Evolutionary conservation across 1,284 basidiomycete genomes (phyloP).

Genomic region (Microbotryum intermedium): DNA sequence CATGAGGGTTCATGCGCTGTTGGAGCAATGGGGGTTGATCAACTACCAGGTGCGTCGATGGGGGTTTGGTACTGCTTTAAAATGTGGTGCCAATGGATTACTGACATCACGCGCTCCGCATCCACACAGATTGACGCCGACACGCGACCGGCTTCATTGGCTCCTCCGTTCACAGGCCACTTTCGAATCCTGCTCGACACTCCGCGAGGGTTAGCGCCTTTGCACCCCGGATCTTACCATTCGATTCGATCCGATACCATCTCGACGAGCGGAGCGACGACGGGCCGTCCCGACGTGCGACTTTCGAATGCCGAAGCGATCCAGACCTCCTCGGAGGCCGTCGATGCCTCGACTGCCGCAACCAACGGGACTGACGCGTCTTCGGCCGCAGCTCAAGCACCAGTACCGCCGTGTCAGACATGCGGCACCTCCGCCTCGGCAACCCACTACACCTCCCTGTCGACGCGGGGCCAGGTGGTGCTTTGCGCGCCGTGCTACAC

Average conservation of each 20-base stretch:
- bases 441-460: slow-evolving; percentile 71
- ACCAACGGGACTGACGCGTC: slow-evolving; percentile 57
- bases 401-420: slow-evolving; percentile 63
- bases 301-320: slow-evolving; percentile 11
- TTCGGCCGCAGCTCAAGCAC: slow-evolving; percentile 50
- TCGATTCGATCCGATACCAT: slow-evolving; percentile 72
- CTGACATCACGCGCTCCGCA: not conserved
- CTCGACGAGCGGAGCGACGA: slow-evolving; percentile 49
- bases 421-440: slow-evolving; percentile 56
- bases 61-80: not conserved
- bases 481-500: slow-evolving; percentile 86
- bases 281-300: slow-evolving; percentile 33
- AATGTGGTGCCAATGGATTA: not conserved
- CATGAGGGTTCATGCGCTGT: slow-evolving; percentile 96
- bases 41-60: slow-evolving; percentile 77
- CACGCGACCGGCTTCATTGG: slow-evolving; percentile 82
- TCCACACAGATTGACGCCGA: slow-evolving; percentile 85
- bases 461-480: slow-evolving; percentile 48
- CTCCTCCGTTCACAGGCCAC: slow-evolving; percentile 96
- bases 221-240: slow-evolving; percentile 69
- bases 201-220: slow-evolving; percentile 85
- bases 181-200: slow-evolving; percentile 97
- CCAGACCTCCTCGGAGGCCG: slow-evolving; percentile 9
- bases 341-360: slow-evolving; percentile 2
- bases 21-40: slow-evolving; percentile 98